Evolutionary conservation across 164 flowering plant species (phyloP).

Genomic region (Warburgia ugandensis): DNA sequence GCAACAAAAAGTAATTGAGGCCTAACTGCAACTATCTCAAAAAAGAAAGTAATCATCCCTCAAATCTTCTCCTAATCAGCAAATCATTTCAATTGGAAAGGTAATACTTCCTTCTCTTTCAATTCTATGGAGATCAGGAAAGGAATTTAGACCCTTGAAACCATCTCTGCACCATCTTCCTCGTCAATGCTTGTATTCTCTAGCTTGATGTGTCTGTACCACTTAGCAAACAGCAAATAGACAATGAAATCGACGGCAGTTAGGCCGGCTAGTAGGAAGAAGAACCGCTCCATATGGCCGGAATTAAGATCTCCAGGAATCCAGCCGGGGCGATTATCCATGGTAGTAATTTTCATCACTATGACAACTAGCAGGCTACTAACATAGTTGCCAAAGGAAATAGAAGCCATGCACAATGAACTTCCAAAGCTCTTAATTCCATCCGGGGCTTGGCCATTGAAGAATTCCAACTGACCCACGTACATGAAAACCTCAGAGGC

Average conservation of each 20-base stretch:
- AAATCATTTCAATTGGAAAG: too few species aligned
- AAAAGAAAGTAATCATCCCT: too few species aligned
- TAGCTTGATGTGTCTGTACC: constrained; percentile 24
- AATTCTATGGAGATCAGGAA: background rate
- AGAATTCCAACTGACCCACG: constrained; percentile 79
- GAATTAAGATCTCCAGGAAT: constrained; percentile 35
- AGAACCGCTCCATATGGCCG: constrained; percentile 44
- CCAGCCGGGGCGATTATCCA: constrained; percentile 35
- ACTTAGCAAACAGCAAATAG: constrained; percentile 25
- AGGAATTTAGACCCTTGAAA: background rate
- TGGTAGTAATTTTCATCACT: constrained; percentile 31
- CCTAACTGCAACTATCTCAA: too few species aligned
- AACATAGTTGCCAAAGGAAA: constrained; percentile 30
- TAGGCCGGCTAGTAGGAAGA: constrained; percentile 31
- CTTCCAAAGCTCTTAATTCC: constrained; percentile 61
- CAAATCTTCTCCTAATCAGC: too few species aligned
- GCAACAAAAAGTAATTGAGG: too few species aligned
- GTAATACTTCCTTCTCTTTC: too few species aligned
- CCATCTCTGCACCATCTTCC: constrained; percentile 1
- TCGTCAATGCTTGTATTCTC: constrained; percentile 15
- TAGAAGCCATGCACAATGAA: constrained; percentile 28
- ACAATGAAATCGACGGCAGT: constrained; percentile 21
- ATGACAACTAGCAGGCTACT: constrained; percentile 26
- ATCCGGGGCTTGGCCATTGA: constrained; percentile 78
- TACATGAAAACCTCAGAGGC: constrained; percentile 87